A percentile compares a stretch with the other conserved stretches of the same genome.
phyloP scores from a whole-genome alignment of 345 rosid genomes.

The Tarenaya hassleriana region DNA sequence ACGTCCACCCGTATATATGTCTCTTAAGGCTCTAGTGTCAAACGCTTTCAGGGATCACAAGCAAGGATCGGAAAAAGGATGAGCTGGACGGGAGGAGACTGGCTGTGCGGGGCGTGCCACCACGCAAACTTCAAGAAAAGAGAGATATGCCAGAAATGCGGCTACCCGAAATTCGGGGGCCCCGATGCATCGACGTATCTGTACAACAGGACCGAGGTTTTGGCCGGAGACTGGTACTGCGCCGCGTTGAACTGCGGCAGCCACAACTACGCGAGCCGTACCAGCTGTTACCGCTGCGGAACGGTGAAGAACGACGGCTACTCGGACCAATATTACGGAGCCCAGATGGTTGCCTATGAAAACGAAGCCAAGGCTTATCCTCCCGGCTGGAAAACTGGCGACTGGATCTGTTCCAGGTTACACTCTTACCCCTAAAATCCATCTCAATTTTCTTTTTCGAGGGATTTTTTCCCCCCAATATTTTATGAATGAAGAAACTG shows the following conservation, averaged over 20 bases:
- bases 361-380: slow-evolving; percentile 41
- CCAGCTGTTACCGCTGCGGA: slow-evolving; percentile 71
- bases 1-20: no score
- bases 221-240: slow-evolving; percentile 98
- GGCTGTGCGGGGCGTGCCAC: slow-evolving; percentile 75
- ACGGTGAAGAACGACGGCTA: slow-evolving; percentile 40
- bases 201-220: slow-evolving; percentile 45
- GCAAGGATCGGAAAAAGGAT: no score
- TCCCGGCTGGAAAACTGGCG: slow-evolving; percentile 93
- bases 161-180: slow-evolving; percentile 68
- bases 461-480: no score
- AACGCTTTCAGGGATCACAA: no score
- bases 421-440: no score
- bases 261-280: slow-evolving; percentile 86
- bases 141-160: slow-evolving; percentile 67
- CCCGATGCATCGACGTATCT: slow-evolving; percentile 55
- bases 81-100: slow-evolving; percentile 85
- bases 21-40: no score
- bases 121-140: slow-evolving; percentile 75
- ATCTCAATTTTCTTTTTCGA: no score
- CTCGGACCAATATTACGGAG: slow-evolving; percentile 27
- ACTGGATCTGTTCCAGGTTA: slow-evolving; percentile 89
- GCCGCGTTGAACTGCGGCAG: slow-evolving; percentile 67
- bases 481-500: no score
- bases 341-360: slow-evolving; percentile 26